phyloP scores from a whole-genome alignment of 192 early-diverging fungal genomes.

The Coemansia sp. region DNA sequence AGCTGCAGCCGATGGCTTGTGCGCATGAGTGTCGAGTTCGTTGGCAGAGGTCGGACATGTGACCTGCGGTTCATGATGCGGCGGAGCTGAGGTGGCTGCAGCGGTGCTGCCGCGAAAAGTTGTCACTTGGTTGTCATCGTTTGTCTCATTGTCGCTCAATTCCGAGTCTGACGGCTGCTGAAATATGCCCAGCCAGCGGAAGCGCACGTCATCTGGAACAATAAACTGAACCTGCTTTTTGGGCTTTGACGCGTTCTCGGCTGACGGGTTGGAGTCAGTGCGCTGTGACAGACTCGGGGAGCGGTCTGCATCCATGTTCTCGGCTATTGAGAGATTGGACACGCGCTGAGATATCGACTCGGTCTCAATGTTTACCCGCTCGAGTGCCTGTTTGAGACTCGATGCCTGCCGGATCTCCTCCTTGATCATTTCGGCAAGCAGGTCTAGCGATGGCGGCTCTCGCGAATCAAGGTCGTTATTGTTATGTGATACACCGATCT shows the following conservation, averaged over 20 bases:
- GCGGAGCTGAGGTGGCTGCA: not conserved
- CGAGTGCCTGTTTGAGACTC: conserved; percentile 46
- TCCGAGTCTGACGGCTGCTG: conserved; percentile 41
- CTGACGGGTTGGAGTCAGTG: not conserved
- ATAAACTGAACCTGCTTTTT: conserved; percentile 44
- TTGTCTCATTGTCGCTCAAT: conserved; percentile 2
- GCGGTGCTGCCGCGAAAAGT: not conserved
- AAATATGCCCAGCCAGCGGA: conserved; percentile 55
- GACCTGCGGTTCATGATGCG: not conserved
- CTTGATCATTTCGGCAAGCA: conserved; percentile 54
- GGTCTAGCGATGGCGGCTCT: conserved; percentile 42
- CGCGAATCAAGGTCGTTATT: conserved; percentile 10
- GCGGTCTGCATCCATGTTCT: not conserved
- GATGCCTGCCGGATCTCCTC: conserved; percentile 56
- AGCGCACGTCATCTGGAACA: conserved; percentile 52
- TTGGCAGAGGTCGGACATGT: conserved; percentile 5
- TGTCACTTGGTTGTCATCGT: not conserved
- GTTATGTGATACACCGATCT: conserved; percentile 5
- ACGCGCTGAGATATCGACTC: conserved; percentile 34
- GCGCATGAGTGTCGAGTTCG: not conserved
- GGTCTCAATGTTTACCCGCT: conserved; percentile 37
- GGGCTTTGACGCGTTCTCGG: not conserved
- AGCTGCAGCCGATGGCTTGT: not conserved
- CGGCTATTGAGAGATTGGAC: conserved; percentile 17
- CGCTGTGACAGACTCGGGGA: not conserved